Conservation (phyloP, 257 asterid genomes). For the Primulina eburnea region DNA sequence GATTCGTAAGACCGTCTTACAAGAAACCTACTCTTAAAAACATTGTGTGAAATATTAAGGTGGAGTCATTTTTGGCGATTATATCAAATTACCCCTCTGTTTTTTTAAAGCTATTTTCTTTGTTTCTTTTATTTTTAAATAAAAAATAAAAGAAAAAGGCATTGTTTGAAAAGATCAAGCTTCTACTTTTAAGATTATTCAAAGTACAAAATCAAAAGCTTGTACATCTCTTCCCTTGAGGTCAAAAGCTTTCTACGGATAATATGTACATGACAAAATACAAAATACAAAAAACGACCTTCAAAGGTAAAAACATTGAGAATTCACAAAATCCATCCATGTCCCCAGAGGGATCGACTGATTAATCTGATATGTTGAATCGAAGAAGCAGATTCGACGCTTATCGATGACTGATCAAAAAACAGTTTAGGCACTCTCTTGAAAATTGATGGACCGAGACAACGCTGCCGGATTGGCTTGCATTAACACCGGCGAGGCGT, state of each 20-base stretch:
- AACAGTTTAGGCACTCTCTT: slow-evolving; percentile 40
- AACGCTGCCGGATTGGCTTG: slow-evolving; percentile 85
- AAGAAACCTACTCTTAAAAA: too few relatives aligned
- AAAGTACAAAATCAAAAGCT: not conserved
- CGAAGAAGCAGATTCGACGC: too few relatives aligned
- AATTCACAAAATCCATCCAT: not conserved
- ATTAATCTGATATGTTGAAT: not conserved
- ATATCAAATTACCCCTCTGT: too few relatives aligned
- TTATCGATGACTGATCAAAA: not conserved
- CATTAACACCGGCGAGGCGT: slow-evolving; percentile 32
- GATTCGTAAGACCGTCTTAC: too few relatives aligned
- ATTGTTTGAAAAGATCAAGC: too few relatives aligned
- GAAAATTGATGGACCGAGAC: slow-evolving; percentile 67
- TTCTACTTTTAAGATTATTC: not conserved
- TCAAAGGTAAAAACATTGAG: not conserved
- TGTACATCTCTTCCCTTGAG: not conserved
- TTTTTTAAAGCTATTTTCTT: too few relatives aligned
- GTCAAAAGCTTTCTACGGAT: not conserved
- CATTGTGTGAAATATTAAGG: too few relatives aligned
- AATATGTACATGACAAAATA: not conserved
- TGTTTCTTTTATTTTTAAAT: too few relatives aligned
- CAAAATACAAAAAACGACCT: not conserved
- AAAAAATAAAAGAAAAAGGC: too few relatives aligned
- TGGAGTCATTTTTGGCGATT: too few relatives aligned
- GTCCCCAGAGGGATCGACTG: not conserved